Conservation (phyloP, 2,329 filamentous ascomycete species). For the Penicillium brevicompactum region DNA sequence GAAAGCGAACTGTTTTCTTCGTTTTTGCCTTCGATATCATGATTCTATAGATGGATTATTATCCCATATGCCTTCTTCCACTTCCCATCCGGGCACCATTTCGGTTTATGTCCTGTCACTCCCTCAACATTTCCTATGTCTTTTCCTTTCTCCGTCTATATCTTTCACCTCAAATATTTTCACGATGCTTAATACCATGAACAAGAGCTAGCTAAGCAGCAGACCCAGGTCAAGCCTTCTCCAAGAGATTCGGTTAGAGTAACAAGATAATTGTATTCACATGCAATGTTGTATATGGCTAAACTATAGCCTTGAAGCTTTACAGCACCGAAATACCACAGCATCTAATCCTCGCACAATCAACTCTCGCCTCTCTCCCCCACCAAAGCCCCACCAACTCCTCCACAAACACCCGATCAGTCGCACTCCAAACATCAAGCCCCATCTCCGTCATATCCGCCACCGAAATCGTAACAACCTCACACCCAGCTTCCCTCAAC, state of each 20-base stretch:
- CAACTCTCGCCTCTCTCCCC: slow-evolving; percentile 46
- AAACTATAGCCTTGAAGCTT: background rate
- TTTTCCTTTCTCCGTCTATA: slow-evolving; percentile 18
- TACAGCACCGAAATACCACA: slow-evolving; percentile 51
- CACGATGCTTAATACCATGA: background rate
- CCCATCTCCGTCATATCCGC: slow-evolving; percentile 53
- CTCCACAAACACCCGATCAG: slow-evolving; percentile 49
- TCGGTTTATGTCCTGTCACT: slow-evolving; percentile 5
- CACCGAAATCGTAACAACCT: slow-evolving; percentile 40
- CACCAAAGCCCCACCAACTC: slow-evolving; percentile 51
- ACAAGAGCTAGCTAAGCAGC: background rate
- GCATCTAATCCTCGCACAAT: slow-evolving; percentile 48
- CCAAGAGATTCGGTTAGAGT: too few relatives aligned
- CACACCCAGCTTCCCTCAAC: slow-evolving; percentile 12
- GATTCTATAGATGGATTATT: slow-evolving; percentile 7
- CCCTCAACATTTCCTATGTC: slow-evolving; percentile 17
- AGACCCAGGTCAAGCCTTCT: background rate
- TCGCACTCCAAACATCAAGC: slow-evolving; percentile 51
- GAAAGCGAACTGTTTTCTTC: slow-evolving; percentile 9
- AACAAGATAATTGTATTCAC: background rate
- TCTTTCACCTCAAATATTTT: background rate
- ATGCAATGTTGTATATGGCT: background rate
- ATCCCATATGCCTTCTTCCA: slow-evolving; percentile 2
- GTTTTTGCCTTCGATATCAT: slow-evolving; percentile 11
- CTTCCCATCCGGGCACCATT: background rate